Percentiles rank a stretch among this genome's conserved stretches.
phyloP scores from a whole-genome alignment of 148 eudicot species.

The Vaccinium vitisidaea region DNA sequence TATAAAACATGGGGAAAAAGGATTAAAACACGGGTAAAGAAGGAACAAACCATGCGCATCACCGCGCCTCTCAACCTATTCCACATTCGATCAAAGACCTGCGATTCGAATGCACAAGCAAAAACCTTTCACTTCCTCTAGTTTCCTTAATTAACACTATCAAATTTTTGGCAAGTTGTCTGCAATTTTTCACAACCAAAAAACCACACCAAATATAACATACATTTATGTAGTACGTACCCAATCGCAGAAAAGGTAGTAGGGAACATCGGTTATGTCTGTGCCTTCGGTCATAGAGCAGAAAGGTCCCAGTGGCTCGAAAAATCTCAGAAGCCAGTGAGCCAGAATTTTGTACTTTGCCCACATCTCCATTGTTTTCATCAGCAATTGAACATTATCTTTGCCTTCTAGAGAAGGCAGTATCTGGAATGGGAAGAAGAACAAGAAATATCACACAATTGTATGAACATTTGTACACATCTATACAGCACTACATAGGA shows the following conservation, averaged over 20 bases:
- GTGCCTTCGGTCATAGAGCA: not conserved
- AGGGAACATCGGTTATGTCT: not conserved
- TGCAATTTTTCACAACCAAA: no score
- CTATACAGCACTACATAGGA: not conserved
- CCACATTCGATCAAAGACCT: not conserved
- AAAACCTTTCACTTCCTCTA: not conserved
- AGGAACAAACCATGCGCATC: not conserved
- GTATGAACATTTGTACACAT: not conserved
- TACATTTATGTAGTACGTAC: not conserved
- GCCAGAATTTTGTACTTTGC: not conserved
- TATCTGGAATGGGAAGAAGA: not conserved
- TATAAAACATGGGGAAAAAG: not conserved
- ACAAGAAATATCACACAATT: not conserved
- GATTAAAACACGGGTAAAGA: not conserved
- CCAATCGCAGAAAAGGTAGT: not conserved
- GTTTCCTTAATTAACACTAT: no score
- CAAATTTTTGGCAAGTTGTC: no score
- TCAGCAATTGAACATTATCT: not conserved
- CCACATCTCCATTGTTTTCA: not conserved
- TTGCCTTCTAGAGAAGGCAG: not conserved
- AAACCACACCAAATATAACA: no score
- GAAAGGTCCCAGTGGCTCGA: not conserved
- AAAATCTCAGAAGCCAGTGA: not conserved
- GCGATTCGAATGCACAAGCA: not conserved
- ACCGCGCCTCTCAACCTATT: not conserved